phyloP scores from a whole-genome alignment of 768 basidiomycete species.

The Suillus hirtellus region DNA sequence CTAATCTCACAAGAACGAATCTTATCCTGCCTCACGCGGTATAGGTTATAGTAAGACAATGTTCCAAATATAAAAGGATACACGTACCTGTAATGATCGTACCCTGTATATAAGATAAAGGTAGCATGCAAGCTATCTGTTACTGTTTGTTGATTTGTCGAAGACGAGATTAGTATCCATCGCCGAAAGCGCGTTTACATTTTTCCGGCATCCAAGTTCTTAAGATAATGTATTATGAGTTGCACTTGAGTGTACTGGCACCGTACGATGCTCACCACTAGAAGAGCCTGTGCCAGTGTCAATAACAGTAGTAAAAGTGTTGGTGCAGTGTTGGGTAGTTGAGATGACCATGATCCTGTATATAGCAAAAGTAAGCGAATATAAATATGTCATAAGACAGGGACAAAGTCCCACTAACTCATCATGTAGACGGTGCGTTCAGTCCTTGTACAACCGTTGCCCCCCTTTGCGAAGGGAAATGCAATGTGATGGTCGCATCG shows the following conservation, averaged over 20 bases:
- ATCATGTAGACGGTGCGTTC: slow-evolving; percentile 44
- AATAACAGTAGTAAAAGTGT: slow-evolving; percentile 40
- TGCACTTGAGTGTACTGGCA: background rate
- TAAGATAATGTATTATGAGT: background rate
- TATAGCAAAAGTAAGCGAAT: background rate
- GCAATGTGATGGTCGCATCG: slow-evolving; percentile 3
- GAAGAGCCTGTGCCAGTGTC: slow-evolving; percentile 30
- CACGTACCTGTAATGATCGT: slow-evolving; percentile 13
- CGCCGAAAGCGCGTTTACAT: slow-evolving; percentile 52
- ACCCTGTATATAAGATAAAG: slow-evolving; percentile 8
- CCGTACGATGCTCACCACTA: background rate
- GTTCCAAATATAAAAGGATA: background rate
- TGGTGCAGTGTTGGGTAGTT: slow-evolving; percentile 43
- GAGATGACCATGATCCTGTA: slow-evolving; percentile 44
- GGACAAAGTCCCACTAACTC: slow-evolving; percentile 32
- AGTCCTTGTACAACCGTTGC: slow-evolving; percentile 39
- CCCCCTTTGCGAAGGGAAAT: slow-evolving; percentile 9
- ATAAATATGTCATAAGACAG: background rate
- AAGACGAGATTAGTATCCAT: slow-evolving; percentile 37
- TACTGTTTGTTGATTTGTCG: slow-evolving; percentile 4
- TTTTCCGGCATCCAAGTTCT: slow-evolving; percentile 57
- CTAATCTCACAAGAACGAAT: background rate
- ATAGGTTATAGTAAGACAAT: background rate
- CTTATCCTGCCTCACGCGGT: background rate
- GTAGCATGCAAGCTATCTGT: slow-evolving; percentile 9